These are phyloP conservation scores for Cyathus pygmaeus DNA, from an alignment of 1,284 basidiomycete genomes.

Conservation along the genomic window DNA sequence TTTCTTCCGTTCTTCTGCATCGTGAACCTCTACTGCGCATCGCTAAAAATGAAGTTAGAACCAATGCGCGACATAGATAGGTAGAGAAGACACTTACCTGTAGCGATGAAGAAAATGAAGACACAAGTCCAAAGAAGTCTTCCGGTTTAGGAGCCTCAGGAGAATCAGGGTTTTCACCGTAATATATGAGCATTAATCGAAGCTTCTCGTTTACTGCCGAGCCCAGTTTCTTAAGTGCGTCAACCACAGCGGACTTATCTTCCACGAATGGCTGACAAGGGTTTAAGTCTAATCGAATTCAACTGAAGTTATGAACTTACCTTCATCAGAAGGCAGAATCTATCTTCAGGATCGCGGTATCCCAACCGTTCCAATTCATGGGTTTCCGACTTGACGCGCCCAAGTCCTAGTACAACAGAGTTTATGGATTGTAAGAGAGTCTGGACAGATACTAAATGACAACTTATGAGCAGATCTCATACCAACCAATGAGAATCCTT, in stretches of 20 bases:
- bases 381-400: conserved; percentile 69
- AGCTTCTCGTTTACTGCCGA: conserved; percentile 68
- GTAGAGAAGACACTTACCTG: conserved; percentile 55
- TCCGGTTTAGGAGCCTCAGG: conserved; percentile 77
- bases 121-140: conserved; percentile 80
- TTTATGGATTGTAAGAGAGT: conserved; percentile 69
- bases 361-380: conserved; percentile 46
- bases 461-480: background rate
- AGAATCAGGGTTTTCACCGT: conserved; percentile 73
- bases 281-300: background rate
- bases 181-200: conserved; percentile 69
- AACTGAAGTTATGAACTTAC: conserved; percentile 41
- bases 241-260: conserved; percentile 58
- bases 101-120: conserved; percentile 78
- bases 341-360: conserved; percentile 58
- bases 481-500: conserved; percentile 27
- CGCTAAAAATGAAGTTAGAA: conserved; percentile 60
- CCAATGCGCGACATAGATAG: background rate
- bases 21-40: conserved; percentile 78
- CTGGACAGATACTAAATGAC: conserved; percentile 76
- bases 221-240: conserved; percentile 73
- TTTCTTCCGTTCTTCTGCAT: conserved; percentile 51
- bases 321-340: conserved; percentile 75
- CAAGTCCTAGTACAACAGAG: conserved; percentile 65
- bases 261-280: conserved; percentile 66